Evolutionary conservation across 495 filamentous ascomycete genomes (phyloP), one percentile per base, ranked within the genome.

Genomic region (Tuber magnatum): DNA sequence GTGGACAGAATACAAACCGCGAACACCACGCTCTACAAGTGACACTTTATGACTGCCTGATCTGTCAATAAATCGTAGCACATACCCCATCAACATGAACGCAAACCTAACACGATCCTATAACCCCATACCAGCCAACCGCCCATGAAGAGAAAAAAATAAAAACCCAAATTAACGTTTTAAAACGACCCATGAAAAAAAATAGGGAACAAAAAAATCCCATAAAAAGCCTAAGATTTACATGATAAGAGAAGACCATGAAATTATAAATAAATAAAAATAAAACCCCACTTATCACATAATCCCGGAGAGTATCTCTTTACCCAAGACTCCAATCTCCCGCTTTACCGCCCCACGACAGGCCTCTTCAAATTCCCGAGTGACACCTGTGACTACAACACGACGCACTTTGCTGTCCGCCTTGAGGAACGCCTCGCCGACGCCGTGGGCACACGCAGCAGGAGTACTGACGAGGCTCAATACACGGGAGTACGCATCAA

Each of bases 291-390:
- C 41, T 14, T 14, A 22, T 71, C n/a, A 98, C 86, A 97, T 87
- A 74, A 99, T 85, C 10, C 94, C 94, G 2, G 94, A 94, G 16
- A 99, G 84, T 1, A 98, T 93, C 61, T 97, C 92, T 83, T 90
- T 93, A 70, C 92, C 92, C 44, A 98, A 88, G 39, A 92, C 92
- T 24, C 89, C 89, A 41, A 97, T 85, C 85, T 99, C 95, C 46
- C 86, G 87, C 84, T 90, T 95, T 40, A 91, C 89, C 6, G 90
- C 90, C 61, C 83, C 85, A 76, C 94, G 86, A 78, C 91, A 94
- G 20, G 87, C 87, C 42, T 97, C 95, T 84, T 97, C 96, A 84
- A 98, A 97, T 82, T 99, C 96, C 78, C 92, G 91, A 40, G 97
- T 89, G 10, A 95, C 89, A 3, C 90, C 91, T 69, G 90, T 88